Base-by-base conservation (phyloP, 192 early-diverging fungal genomes). In the Dimargaris cristalligena region DNA sequence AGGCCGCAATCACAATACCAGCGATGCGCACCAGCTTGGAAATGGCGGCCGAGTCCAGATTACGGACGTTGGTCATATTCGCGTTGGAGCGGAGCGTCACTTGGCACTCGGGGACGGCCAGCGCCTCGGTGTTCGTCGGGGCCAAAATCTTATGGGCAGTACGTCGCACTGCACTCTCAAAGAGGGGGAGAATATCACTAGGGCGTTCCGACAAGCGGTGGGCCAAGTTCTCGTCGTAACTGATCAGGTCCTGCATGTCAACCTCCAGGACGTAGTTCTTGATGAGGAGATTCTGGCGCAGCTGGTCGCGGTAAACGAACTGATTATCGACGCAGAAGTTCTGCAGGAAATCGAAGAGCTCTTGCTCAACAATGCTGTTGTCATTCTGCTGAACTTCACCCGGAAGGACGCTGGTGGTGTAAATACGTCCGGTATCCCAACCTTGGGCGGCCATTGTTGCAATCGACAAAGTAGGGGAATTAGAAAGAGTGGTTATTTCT, bases 1-100 rank as follows among this genome's bases (percentile, higher is more conserved):
- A 87, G 2, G 93, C 91, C 6, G 85, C 85, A 58, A 99, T 97
- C 31, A 96, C 83, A 52, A 99, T 99, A 32, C 96, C 96, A 13
- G 91, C 84, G 56, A 99, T 80, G 44, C 90, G 86, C 58, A 99
- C 89, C 26, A 99, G 77, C 64, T 94, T 90, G 41, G 88, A 88
- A 60, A 99, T 94, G 16, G 62, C 44, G 61, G 77, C 65, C 69
- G 91, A 91, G 66, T 88, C 88, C 32, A 99, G 74, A 56, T 89
- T 82, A 63, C 96, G 79, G 52, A 99, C 90, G 51, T 89, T 86
- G 32, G 89, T 78, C 35, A 89, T 78, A 68, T 89, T 89, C 47
- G 88, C 85, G 63, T 82, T 85, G 25, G 90, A 92, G 38, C 77
- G 70, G 33, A 99, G 67, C 60, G 83, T 87, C 14, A 99, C 89